Evolutionary conservation across 2,329 filamentous ascomycete species (phyloP), one percentile per base, ranked within the genome.

Genomic region (Apiospora hydei): DNA sequence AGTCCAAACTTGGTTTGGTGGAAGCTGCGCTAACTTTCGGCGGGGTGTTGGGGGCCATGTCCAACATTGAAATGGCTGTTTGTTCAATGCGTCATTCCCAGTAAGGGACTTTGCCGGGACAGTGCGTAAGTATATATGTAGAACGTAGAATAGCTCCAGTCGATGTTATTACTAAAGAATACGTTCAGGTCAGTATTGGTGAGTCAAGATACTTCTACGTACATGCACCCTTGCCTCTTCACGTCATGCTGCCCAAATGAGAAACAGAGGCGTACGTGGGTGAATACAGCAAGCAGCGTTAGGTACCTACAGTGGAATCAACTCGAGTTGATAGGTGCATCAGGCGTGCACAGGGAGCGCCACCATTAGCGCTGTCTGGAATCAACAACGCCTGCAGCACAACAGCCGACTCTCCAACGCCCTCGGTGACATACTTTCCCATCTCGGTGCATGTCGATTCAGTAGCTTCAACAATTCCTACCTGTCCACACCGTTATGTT

Each of bases 1-100:
- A 49, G 21, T 49, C 18, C 46, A 49, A 49, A 1, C 18, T 49
- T n/a, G 46, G 34, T 3, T 49, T 49, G 46, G 57, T 41, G 21
- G 34, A 24, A 64, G 57, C 30, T 14, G 41, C 57, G 30, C 57
- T 64, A 41, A 64, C 34, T 64, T 64, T 64, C 30, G 57, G 57
- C 57, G 57, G 57, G 57, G 57, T 64, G 53, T 41, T 64, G 57
- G 57, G 53, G 57, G 34, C 57, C 57, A 41, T 6, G 34, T 41
- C 34, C 46, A 49, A n/a, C n/a, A n/a, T n/a, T n/a, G n/a, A 34
- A 38, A 7, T 49, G 46, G 46, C 10, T 10, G 57, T 38, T 38
- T 64, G 34, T 64, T 38, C 57, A 64, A 64, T 64, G 34, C 57
- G 34, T 64, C 57, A 64, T 64, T 64, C 34, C 57, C 34, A 64